Evolutionary conservation across 2,329 filamentous ascomycete genomes (phyloP).

Genomic region (Exophiala sp.): DNA sequence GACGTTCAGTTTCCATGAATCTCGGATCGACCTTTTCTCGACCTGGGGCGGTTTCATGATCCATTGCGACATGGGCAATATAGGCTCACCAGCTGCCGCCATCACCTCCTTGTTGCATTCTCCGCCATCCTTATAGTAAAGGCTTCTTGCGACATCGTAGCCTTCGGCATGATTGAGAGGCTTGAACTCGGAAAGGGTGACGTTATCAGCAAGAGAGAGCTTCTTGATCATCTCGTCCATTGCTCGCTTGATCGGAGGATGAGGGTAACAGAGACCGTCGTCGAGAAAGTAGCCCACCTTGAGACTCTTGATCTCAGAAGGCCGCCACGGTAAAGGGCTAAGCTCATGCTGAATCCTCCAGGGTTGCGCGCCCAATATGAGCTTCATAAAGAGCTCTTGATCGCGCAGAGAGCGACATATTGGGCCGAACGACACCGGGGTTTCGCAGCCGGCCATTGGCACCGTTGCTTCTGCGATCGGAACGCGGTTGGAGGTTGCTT

Average conservation of each 20-base stretch:
- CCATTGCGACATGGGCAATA: constrained; percentile 53
- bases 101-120: constrained; percentile 48
- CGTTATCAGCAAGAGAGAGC: neutral
- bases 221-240: neutral
- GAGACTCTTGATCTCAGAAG: no score
- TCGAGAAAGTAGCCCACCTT: no score
- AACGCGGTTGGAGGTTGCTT: constrained; percentile 48
- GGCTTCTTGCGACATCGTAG: constrained; percentile 18
- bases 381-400: constrained; percentile 27
- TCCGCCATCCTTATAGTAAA: constrained; percentile 40
- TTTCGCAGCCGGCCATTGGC: constrained; percentile 40
- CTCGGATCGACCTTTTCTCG: neutral
- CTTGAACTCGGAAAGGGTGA: constrained; percentile 36
- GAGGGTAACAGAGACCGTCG: no score
- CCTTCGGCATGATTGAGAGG: constrained; percentile 32
- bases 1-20: neutral
- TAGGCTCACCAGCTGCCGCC: constrained; percentile 51
- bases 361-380: constrained; percentile 23
- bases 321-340: constrained; percentile 45
- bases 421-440: constrained; percentile 34
- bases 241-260: constrained; percentile 50
- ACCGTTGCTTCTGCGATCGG: constrained; percentile 43
- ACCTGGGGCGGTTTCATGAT: constrained; percentile 42
- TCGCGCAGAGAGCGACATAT: constrained; percentile 37
- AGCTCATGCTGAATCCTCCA: constrained; percentile 35